Conservation (phyloP, 495 filamentous ascomycete genomes). For the Ascodesmis nigricans region DNA sequence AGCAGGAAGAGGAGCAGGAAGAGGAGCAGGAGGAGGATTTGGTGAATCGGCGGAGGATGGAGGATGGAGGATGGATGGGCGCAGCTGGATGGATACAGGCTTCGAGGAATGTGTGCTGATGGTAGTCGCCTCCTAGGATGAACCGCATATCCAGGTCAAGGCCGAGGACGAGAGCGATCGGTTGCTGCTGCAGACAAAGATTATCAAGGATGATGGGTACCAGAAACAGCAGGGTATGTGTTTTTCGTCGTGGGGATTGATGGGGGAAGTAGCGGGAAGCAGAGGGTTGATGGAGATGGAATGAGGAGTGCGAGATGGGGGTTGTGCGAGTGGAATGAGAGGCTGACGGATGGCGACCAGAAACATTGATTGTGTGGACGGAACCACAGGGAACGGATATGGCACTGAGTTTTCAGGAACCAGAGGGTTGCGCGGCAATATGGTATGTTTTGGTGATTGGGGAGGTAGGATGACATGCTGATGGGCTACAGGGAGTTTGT, state of each 20-base stretch:
- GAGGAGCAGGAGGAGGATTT: too few species aligned
- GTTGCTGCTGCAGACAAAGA: constrained; percentile 66
- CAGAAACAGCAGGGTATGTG: constrained; percentile 88
- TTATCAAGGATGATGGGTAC: constrained; percentile 86
- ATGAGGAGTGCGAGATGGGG: constrained; percentile 3
- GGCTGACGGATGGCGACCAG: constrained; percentile 29
- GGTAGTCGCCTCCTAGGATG: too few species aligned
- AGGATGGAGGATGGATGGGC: too few species aligned
- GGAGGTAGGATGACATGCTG: too few species aligned
- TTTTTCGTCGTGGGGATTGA: background rate
- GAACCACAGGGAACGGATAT: constrained; percentile 73
- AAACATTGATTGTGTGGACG: constrained; percentile 96
- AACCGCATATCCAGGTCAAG: constrained; percentile 72
- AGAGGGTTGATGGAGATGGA: constrained; percentile 2
- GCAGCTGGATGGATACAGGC: too few species aligned
- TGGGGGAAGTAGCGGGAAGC: background rate
- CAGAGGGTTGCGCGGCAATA: constrained; percentile 78
- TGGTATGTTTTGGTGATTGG: constrained; percentile 42
- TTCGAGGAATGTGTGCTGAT: too few species aligned
- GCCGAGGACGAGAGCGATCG: constrained; percentile 79
- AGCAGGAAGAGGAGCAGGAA: too few species aligned
- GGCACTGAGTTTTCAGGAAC: constrained; percentile 95
- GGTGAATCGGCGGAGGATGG: too few species aligned
- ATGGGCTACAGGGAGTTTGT: constrained; percentile 59
- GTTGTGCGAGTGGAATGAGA: background rate